phyloP scores from a whole-genome alignment of 176 grass and related monocot genomes.

The Stipa capillata region DNA sequence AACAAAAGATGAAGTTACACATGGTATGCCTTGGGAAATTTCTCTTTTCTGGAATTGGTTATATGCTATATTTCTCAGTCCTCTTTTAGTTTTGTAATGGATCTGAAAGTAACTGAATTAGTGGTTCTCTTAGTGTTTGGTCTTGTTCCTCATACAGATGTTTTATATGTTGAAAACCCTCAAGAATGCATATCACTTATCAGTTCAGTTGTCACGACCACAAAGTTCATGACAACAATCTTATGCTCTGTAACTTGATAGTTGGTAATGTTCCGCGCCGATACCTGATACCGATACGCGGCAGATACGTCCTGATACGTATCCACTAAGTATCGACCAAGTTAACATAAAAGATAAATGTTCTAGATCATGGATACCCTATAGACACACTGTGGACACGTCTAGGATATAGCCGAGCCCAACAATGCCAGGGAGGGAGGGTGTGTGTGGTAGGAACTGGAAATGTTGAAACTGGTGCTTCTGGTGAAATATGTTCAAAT shows the following conservation, averaged over 20 bases:
- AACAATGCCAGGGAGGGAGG: no score
- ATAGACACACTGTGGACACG: no score
- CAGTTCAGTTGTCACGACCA: background rate
- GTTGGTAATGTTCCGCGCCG: no score
- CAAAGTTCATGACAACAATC: background rate
- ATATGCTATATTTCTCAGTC: background rate
- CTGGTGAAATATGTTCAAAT: background rate
- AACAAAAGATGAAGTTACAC: conserved; percentile 97
- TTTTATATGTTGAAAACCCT: background rate
- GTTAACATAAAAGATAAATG: no score
- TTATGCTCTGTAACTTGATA: background rate
- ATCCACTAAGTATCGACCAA: no score
- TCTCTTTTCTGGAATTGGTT: background rate
- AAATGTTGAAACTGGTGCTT: background rate
- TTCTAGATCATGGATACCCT: no score
- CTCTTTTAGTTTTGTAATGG: background rate
- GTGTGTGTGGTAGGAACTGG: no score
- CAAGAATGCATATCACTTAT: background rate
- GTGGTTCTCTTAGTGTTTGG: background rate
- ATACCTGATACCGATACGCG: no score
- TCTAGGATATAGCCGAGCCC: no score
- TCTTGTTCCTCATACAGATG: no score
- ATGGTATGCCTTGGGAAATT: conserved; percentile 43
- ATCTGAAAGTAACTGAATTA: background rate
- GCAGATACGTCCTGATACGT: no score